A percentile compares a stretch with the other conserved stretches of the same genome.
These are phyloP conservation scores for Pseudocercospora eumusae DNA, from an alignment of 2,329 filamentous ascomycete species.

Conservation along the genomic window DNA sequence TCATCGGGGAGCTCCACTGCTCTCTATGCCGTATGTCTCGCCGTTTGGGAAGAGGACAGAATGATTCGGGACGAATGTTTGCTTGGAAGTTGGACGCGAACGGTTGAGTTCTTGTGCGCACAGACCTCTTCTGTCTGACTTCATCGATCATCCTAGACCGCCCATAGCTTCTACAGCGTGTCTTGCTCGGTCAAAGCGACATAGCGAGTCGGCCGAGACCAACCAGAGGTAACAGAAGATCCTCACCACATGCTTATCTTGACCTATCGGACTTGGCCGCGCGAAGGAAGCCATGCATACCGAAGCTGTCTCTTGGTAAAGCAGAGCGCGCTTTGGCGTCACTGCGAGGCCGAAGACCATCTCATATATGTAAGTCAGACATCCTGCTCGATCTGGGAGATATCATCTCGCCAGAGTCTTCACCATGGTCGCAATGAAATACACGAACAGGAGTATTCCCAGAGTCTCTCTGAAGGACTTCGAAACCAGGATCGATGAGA, in stretches of 20 bases:
- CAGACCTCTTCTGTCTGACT: too few species aligned
- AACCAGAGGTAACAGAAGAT: not conserved
- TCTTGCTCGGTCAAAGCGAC: too few species aligned
- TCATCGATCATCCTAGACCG: too few species aligned
- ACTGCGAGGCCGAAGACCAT: not conserved
- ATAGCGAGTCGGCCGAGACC: conserved; percentile 7
- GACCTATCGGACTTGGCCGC: conserved; percentile 13
- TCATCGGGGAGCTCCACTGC: too few species aligned
- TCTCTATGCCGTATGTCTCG: too few species aligned
- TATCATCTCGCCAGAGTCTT: not conserved
- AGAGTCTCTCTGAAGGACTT: conserved; percentile 59
- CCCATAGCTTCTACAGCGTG: too few species aligned
- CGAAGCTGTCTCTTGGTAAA: not conserved
- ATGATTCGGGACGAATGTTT: too few species aligned
- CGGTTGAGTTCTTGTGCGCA: too few species aligned
- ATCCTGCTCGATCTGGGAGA: not conserved
- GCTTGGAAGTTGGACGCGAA: too few species aligned
- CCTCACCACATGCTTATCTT: conserved; percentile 7
- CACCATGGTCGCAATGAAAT: conserved; percentile 38
- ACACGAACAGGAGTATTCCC: conserved; percentile 50
- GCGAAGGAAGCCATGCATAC: not conserved
- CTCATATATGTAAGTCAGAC: too few species aligned
- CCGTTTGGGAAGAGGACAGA: too few species aligned
- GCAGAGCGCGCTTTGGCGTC: not conserved
- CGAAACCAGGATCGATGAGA: conserved; percentile 54